Percentiles rank a stretch among this genome's conserved stretches.
Conservation (phyloP, 2,329 filamentous ascomycete species). For the Simplicillium sp. region DNA sequence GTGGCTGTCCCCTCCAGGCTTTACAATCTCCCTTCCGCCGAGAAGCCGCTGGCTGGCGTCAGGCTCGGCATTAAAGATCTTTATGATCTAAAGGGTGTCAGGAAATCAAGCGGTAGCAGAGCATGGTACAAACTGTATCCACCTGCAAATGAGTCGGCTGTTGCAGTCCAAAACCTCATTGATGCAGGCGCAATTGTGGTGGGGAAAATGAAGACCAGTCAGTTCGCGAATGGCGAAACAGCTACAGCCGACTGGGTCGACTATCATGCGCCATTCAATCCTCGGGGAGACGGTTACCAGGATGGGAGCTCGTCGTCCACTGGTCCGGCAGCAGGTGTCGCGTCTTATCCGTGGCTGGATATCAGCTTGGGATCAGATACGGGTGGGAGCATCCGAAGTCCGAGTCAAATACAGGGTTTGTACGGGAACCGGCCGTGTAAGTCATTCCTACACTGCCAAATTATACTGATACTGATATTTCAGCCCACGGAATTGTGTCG, state of each 20-base stretch:
- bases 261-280: constrained; percentile 29
- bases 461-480: neutral
- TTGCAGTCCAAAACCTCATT: constrained; percentile 44
- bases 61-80: constrained; percentile 52
- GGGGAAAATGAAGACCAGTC: constrained; percentile 34
- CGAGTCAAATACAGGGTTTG: constrained; percentile 30
- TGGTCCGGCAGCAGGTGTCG: constrained; percentile 14
- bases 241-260: constrained; percentile 36
- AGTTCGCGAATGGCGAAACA: constrained; percentile 30
- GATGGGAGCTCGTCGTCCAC: constrained; percentile 30
- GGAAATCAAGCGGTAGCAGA: constrained; percentile 42
- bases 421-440: constrained; percentile 33
- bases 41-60: constrained; percentile 44
- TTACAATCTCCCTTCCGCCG: constrained; percentile 36
- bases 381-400: constrained; percentile 34
- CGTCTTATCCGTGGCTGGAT: constrained; percentile 34
- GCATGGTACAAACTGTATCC: constrained; percentile 47
- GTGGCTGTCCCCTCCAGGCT: constrained; percentile 45
- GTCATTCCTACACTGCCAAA: neutral
- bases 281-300: constrained; percentile 37
- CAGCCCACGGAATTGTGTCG: constrained; percentile 22
- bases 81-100: constrained; percentile 42
- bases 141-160: constrained; percentile 33
- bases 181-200: constrained; percentile 44
- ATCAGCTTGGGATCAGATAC: constrained; percentile 34